Percentiles rank a stretch among this genome's conserved stretches.
Conservation (phyloP, 257 asterid species). For the Salvia hispanica region DNA sequence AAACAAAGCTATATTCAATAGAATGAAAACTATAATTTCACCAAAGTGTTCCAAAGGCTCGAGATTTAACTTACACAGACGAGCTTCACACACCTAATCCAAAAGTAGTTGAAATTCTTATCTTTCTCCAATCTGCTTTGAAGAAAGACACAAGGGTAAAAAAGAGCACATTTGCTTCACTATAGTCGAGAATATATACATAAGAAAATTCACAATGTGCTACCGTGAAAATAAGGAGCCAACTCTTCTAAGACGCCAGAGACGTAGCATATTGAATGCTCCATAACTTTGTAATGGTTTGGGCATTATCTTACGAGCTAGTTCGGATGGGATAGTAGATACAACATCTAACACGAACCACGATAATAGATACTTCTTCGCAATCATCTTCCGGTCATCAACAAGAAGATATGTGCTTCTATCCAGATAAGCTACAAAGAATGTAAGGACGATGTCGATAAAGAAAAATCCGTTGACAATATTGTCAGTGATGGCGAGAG, state of each 20-base stretch:
- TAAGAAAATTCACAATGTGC: background rate
- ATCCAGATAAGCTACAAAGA: slow-evolving; percentile 67
- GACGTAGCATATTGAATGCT: slow-evolving; percentile 61
- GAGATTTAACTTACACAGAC: slow-evolving; percentile 47
- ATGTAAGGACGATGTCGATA: slow-evolving; percentile 57
- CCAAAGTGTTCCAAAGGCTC: too few relatives aligned
- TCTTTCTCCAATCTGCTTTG: slow-evolving; percentile 60
- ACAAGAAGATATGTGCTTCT: slow-evolving; percentile 47
- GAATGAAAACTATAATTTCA: too few relatives aligned
- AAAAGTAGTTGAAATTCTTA: slow-evolving; percentile 49
- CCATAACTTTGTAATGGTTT: slow-evolving; percentile 42
- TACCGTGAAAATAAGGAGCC: slow-evolving; percentile 54
- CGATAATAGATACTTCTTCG: slow-evolving; percentile 45
- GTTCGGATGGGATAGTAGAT: slow-evolving; percentile 65
- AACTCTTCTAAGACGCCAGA: slow-evolving; percentile 67
- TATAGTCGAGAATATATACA: too few relatives aligned
- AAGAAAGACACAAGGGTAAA: background rate
- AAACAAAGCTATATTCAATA: background rate
- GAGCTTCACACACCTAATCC: slow-evolving; percentile 58
- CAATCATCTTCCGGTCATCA: slow-evolving; percentile 49
- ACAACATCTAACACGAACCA: slow-evolving; percentile 58
- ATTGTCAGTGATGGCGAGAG: too few relatives aligned
- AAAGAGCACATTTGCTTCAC: background rate
- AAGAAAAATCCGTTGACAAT: slow-evolving; percentile 40
- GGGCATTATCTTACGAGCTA: slow-evolving; percentile 44